phyloP scores from a whole-genome alignment of 2,329 filamentous ascomycete genomes.

The Alternaria brassicae region DNA sequence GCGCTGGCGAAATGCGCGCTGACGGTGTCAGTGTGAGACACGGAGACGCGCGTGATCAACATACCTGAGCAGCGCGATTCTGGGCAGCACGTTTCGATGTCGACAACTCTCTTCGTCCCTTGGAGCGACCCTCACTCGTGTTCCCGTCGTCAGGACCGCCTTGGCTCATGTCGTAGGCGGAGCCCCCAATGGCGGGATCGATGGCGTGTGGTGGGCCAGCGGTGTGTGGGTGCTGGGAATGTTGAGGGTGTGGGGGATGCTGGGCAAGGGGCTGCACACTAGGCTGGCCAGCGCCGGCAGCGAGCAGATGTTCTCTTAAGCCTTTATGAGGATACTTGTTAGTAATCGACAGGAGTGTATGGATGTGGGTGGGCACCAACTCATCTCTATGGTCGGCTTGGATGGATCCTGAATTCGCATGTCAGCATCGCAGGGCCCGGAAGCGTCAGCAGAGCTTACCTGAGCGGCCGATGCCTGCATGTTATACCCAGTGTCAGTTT shows the following conservation, averaged over 20 bases:
- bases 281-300: constrained; percentile 56
- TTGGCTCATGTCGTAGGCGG: constrained; percentile 57
- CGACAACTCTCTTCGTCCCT: constrained; percentile 88
- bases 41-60: not conserved
- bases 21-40: constrained; percentile 31
- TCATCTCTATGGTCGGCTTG: constrained; percentile 53
- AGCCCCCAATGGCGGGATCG: constrained; percentile 64
- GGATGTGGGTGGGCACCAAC: constrained; percentile 40
- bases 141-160: constrained; percentile 57
- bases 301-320: constrained; percentile 69
- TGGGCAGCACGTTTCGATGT: constrained; percentile 96
- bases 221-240: constrained; percentile 42
- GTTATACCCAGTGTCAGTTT: constrained; percentile 38
- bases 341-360: constrained; percentile 37
- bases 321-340: constrained; percentile 53
- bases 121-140: constrained; percentile 52
- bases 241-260: constrained; percentile 30
- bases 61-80: constrained; percentile 94
- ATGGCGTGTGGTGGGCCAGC: constrained; percentile 61
- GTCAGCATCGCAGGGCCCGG: constrained; percentile 36
- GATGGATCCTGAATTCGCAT: constrained; percentile 37
- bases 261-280: constrained; percentile 44
- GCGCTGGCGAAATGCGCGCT: constrained; percentile 96
- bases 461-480: constrained; percentile 58
- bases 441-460: constrained; percentile 57